Percentiles rank a stretch among this genome's conserved stretches.
These are phyloP conservation scores for Psidium guajava DNA, from an alignment of 345 rosid genomes.

Conservation along the genomic window DNA sequence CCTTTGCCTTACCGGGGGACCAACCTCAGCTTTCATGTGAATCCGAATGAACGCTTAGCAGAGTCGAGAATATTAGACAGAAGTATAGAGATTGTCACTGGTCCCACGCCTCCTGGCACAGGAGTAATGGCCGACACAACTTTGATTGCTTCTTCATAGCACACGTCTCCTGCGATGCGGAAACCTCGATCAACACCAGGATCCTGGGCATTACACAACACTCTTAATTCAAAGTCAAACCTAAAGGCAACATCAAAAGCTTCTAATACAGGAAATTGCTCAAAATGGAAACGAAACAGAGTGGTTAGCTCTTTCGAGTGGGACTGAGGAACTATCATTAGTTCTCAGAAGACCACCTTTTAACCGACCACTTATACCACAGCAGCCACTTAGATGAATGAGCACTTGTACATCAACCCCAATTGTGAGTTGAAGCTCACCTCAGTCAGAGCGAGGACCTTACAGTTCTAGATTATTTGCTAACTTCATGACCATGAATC, in stretches of 20 bases:
- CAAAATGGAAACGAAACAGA: background rate
- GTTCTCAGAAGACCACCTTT: background rate
- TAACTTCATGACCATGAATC: background rate
- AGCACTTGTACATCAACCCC: background rate
- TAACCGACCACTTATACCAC: background rate
- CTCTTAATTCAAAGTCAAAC: background rate
- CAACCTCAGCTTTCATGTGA: background rate
- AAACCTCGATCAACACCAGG: background rate
- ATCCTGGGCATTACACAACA: background rate
- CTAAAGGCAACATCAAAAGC: background rate
- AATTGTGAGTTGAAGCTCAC: background rate
- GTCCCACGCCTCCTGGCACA: constrained; percentile 19
- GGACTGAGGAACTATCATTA: background rate
- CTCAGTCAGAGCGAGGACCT: background rate
- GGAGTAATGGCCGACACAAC: constrained; percentile 18
- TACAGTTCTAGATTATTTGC: background rate
- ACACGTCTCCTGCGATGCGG: constrained; percentile 13
- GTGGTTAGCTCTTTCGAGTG: background rate
- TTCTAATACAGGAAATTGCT: background rate
- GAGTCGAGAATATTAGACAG: constrained; percentile 21
- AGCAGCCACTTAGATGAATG: background rate
- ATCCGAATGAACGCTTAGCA: constrained; percentile 9
- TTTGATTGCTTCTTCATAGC: constrained; percentile 15
- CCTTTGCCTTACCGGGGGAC: background rate
- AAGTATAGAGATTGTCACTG: constrained; percentile 16